Percentiles rank a stretch among this genome's conserved stretches.
phyloP scores from a whole-genome alignment of 2,329 filamentous ascomycete genomes.

The Xylogone sp. region DNA sequence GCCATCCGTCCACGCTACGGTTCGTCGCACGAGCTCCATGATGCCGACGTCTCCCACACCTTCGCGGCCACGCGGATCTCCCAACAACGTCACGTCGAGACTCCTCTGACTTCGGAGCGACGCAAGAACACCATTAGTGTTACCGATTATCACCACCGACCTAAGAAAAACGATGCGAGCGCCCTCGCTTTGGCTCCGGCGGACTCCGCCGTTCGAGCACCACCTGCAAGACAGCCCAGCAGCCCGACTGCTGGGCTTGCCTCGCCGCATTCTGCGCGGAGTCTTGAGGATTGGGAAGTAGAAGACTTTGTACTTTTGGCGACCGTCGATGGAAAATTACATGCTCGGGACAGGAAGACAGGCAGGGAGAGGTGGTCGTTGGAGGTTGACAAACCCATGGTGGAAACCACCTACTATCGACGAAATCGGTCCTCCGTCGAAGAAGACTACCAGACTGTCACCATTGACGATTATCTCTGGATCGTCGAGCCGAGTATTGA shows the following conservation, averaged over 20 bases:
- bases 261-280: conserved; percentile 90
- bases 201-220: conserved; percentile 94
- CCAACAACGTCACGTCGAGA: conserved; percentile 27
- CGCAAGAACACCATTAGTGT: conserved; percentile 25
- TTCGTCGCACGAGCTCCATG: conserved; percentile 25
- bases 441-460: conserved; percentile 51
- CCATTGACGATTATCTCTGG: conserved; percentile 86
- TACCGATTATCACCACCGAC: conserved; percentile 34
- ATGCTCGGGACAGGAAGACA: conserved; percentile 84
- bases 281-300: conserved; percentile 98
- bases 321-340: conserved; percentile 97
- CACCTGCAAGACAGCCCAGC: conserved; percentile 65
- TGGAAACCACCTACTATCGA: conserved; percentile 81
- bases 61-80: conserved; percentile 24
- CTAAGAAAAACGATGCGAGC: conserved; percentile 70
- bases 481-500: conserved; percentile 89
- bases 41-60: conserved; percentile 18
- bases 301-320: conserved; percentile 99
- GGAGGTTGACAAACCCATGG: conserved; percentile 79
- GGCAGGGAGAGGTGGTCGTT: conserved; percentile 84
- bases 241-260: conserved; percentile 58
- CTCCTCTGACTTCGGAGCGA: conserved; percentile 21
- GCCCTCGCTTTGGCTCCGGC: conserved; percentile 98
- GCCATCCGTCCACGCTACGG: conserved; percentile 21
- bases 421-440: conserved; percentile 60